phyloP scores from a whole-genome alignment of 306 rosid species.

The Ammopiptanthus mongolicus region DNA sequence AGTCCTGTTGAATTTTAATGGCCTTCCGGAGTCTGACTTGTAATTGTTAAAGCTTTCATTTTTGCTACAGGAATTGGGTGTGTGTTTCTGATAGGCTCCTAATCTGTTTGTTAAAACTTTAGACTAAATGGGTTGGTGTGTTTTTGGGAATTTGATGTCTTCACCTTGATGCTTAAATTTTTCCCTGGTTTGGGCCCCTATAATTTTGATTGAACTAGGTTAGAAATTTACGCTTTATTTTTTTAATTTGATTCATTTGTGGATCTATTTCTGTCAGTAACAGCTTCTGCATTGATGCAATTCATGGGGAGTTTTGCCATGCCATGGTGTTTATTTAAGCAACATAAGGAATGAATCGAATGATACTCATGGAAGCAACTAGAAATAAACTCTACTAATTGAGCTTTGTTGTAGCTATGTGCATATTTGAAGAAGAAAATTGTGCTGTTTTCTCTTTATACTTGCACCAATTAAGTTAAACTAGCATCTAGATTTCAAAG shows the following conservation, averaged over 20 bases:
- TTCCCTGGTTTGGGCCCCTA: neutral
- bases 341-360: neutral
- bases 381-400: neutral
- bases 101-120: neutral
- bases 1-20: neutral
- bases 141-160: neutral
- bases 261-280: slow-evolving; percentile 16
- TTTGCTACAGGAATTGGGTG: neutral
- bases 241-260: neutral
- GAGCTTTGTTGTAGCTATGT: neutral
- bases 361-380: neutral
- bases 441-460: neutral
- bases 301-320: neutral
- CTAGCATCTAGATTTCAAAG: neutral
- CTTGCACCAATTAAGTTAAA: neutral
- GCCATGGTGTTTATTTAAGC: neutral
- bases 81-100: slow-evolving; percentile 1
- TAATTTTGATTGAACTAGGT: neutral
- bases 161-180: neutral
- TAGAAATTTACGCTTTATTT: neutral
- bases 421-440: neutral
- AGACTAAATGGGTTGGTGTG: neutral
- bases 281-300: neutral
- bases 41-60: neutral
- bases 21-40: neutral